Conservation (phyloP, 768 basidiomycete species). For the Phaeolepiota aurea region DNA sequence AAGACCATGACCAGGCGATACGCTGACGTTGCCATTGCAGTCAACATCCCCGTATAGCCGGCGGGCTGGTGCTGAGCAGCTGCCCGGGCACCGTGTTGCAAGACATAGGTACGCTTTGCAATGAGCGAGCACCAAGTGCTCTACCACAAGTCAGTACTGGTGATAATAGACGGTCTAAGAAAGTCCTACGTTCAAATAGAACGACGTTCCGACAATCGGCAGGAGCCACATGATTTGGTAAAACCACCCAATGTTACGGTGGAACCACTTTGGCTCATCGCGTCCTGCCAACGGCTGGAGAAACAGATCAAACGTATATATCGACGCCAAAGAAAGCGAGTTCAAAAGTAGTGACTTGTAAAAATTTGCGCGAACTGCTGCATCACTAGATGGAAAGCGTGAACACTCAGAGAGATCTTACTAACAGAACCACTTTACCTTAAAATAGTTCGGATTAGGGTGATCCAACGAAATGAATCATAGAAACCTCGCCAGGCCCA, state of each 20-base stretch:
- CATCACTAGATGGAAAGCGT: slow-evolving; percentile 39
- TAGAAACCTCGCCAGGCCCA: slow-evolving; percentile 54
- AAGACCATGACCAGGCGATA: slow-evolving; percentile 78
- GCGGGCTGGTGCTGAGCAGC: slow-evolving; percentile 41
- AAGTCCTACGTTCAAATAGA: slow-evolving; percentile 71
- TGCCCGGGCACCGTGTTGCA: slow-evolving; percentile 62
- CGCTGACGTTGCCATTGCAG: slow-evolving; percentile 68
- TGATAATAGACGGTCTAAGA: neutral
- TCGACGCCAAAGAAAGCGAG: slow-evolving; percentile 57
- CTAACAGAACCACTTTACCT: slow-evolving; percentile 34
- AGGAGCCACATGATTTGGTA: slow-evolving; percentile 75
- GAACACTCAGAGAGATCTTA: neutral
- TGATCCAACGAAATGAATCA: slow-evolving; percentile 70
- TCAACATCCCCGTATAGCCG: slow-evolving; percentile 65
- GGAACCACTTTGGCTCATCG: slow-evolving; percentile 56
- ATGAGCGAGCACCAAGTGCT: slow-evolving; percentile 71
- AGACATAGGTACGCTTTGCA: slow-evolving; percentile 62
- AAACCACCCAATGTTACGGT: slow-evolving; percentile 66
- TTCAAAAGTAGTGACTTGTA: slow-evolving; percentile 74
- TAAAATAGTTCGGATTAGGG: slow-evolving; percentile 46
- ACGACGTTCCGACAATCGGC: slow-evolving; percentile 65
- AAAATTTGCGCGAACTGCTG: slow-evolving; percentile 66
- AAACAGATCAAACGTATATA: slow-evolving; percentile 69
- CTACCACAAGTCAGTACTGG: slow-evolving; percentile 26
- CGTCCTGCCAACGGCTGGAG: slow-evolving; percentile 55